Base-by-base conservation (phyloP, 257 asterid genomes). In the Solanum ossicruentum region DNA sequence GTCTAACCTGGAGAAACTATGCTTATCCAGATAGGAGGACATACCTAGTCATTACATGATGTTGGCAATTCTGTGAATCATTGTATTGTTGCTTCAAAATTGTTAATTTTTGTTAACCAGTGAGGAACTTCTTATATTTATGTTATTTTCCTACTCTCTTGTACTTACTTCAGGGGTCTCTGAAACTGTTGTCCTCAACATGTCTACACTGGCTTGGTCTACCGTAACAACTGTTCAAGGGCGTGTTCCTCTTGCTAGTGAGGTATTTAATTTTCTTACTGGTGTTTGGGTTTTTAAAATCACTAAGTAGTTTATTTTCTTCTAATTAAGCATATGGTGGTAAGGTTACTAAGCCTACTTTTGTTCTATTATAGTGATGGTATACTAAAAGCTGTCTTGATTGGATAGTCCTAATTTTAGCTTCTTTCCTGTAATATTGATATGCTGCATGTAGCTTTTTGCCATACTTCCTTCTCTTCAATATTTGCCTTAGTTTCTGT, bases 231-330 rank as follows among this genome's bases (percentile, higher is more conserved):
- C 92, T 78, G 97, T 94, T 86, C 93, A 95, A 90, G 98, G 98
- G 54, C 96, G 98, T 84, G 94, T 94, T 88, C 95, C 99, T 85
- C 90, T 97, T 90, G 99, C 98, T 75, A 95, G 98, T 69, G 99
- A 97, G 99, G 99, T 97, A 93, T 63, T 82, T 88, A 72, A 52
- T 81, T 54, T 82, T 78, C 63, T 83, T 65, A 85, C 82, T 67
- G 73, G 66, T 28, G 85, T 67, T 83, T 63, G 56, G 56, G 83
- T 39, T 71, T 51, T 73, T 45, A 52, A 52, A 87, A 84, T 23
- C 23, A n/a, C n/a, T 12, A 51, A 72, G 45, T 67, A 60, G 69
- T 52, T 88, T 85, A 56, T 70, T 55, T 47, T 80, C 58, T 80
- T 52, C 21, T 54, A 16, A 51, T 52, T 10, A 77, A 77, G 63